Base-by-base conservation (phyloP, 2,329 filamentous ascomycete species). In the Pestalotiopsis sp. region DNA sequence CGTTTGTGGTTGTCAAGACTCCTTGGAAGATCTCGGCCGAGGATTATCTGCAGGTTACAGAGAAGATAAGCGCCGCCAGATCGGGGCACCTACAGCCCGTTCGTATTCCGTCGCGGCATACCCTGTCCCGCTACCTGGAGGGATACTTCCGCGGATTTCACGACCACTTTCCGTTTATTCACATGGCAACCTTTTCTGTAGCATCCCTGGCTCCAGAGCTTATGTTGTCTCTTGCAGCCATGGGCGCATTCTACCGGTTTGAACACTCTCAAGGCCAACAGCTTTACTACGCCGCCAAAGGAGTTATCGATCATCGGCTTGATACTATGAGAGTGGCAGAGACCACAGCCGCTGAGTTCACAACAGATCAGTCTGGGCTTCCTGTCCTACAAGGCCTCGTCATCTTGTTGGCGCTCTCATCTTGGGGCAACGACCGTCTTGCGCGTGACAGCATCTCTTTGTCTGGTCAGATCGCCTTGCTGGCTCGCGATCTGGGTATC, bases 211-310 rank as follows among this genome's bases (percentile, higher is more conserved):
- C 82, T 12, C 81, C 83, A 1, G 85, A 87, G 73, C 77, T 88
- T 12, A 78, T 85, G 2, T 78, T 88, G 2, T 83, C 84, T 12
- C 79, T 87, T 68, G 84, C 85, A 39, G 85, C 86, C 17, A 82
- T 84, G 7, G 83, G 84, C 1, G 80, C 83, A 1, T 78, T 82
- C 41, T 84, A 84, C 72, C 79, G 84, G 36, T 87, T 87, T 72
- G 85, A 88, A 71, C 77, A 78, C 17, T 77, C 78, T 11, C 78
- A 84, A 64, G 86, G 85, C 0, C 86, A 88, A 49, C 83, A 88
- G 59, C 80, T 90, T 2, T 90, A 88, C 73, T 85, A 87, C 74
- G 85, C 86, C 13, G 85, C 86, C 12, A 52, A 20, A n/a, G 87
- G 86, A 72, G 81, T 85, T 9, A 85, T 90, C 41, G 45, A 52